Base-by-base conservation (phyloP, 148 eudicot species). In the Persicaria maculosa region DNA sequence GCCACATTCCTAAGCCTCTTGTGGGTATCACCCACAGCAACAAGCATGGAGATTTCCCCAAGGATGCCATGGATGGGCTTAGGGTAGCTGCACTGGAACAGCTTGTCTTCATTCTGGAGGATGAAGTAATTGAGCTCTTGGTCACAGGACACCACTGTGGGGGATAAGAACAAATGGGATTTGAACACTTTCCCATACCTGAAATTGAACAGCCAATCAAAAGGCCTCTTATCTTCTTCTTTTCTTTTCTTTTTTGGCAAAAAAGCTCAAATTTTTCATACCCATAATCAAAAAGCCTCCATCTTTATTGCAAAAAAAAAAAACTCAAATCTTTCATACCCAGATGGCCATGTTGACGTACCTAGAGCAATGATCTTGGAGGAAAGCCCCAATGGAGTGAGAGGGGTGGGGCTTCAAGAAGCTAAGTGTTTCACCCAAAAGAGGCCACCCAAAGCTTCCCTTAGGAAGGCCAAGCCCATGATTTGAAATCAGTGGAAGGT, bases 141-240 rank as follows among this genome's bases (percentile, higher is more conserved):
- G 72, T 88, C 91, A 79, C 91, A 88, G 47, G 91, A 88, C 14
- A 88, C 88, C 76, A 88, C 83, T 4, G 91, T 83, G 6, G 91
- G 91, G 5, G 91, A 86, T 70, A 86, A 79, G 82, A 88, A 88
- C 73, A 88, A 58, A 78, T 88, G 91, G 77, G 91, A 84, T 57
- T 81, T 86, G 85, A 88, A 88, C 81, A 88, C 89, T 75, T 82
- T 88, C 58, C 91, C 91, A 83, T 88, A 88, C 88, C 91, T 88
- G 80, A 53, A 75, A 69, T 10, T 4, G 10, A 15, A 36, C 44
- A 31, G 57, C 36, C 10, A 31, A 75, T 17, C 36, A 44, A 45
- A 54, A 59, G 40, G 43, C 1, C 4, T 65, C 70, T 31, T 31
- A 31, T 31, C 70, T 12, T 65, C 69, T 40, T 40, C 25, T 9